Base-by-base conservation (phyloP, 208 protist species). In the Crithidia mellificae region DNA sequence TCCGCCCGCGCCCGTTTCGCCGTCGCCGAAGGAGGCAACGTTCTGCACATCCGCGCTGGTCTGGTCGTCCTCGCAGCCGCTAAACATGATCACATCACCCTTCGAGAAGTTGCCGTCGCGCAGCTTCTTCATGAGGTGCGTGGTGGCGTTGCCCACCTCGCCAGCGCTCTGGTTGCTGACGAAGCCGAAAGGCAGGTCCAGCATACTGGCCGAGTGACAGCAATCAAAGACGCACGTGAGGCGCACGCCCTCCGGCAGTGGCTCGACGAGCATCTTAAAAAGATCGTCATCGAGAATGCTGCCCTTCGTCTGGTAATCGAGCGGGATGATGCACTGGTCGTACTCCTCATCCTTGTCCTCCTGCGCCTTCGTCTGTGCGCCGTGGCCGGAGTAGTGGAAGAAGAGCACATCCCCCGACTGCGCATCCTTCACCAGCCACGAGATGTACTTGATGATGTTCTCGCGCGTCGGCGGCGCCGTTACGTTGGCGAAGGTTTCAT, bases 161-260 rank as follows among this genome's bases (percentile, higher is more conserved):
- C 46, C 32, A 1, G 44, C 46, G 44, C 47, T 55, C 47, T 55
- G 9, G 47, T 65, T 65, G 34, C 46, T 55, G 32, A 92, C 77
- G 69, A 93, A 97, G 46, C 69, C 81, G 72, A 89, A 97, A 12
- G 92, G 92, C 44, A 97, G 77, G 73, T 97, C 93, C 34, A 97
- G 73, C 74, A 95, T 81, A 7, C 85, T 87, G 52, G 90, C 93
- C 0, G 88, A 95, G 78, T 98, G 94, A 63, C 95, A 98, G 78
- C 93, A 97, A 70, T 98, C 95, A 72, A 97, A 97, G 38, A 97
- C 84, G 30, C 85, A 85, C 15, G 93, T 97, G 84, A 98, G 84
- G 41, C 88, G 86, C 44, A 85, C 83, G 12, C 90, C 92, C 2
- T 77, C 36, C 12, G 93, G 92, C 7, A 98, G 83, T 11, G 74